Conservation (phyloP, 108 stramenopile species). For the Skeletonema marinoi region DNA sequence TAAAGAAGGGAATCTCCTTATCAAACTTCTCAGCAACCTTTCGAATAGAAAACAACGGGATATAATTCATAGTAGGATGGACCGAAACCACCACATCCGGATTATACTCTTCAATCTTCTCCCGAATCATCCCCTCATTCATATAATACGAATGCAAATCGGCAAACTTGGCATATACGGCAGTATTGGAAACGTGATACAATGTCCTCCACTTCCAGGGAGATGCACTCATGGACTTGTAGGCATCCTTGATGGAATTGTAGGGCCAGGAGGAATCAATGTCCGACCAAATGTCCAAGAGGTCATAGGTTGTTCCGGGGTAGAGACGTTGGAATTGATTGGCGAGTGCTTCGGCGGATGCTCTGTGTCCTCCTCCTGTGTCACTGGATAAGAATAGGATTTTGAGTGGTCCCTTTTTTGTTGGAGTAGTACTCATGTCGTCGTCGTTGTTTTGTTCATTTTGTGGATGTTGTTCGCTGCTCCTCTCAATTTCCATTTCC, state of each 20-base stretch:
- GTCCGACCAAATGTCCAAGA: constrained; percentile 85
- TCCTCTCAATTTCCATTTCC: constrained; percentile 1
- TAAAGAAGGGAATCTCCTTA: constrained; percentile 87
- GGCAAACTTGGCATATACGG: constrained; percentile 49
- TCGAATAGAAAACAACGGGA: constrained; percentile 64
- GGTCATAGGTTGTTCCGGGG: constrained; percentile 87
- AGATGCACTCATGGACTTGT: constrained; percentile 8
- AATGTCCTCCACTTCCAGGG: constrained; percentile 88
- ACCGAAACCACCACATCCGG: constrained; percentile 93
- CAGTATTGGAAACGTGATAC: constrained; percentile 79
- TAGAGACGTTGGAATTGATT: constrained; percentile 84
- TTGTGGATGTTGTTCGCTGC: too few relatives aligned
- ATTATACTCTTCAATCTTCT: constrained; percentile 58
- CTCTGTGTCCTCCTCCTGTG: constrained; percentile 98
- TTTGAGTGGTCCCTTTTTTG: constrained; percentile 54
- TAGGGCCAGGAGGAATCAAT: constrained; percentile 59
- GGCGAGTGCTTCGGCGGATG: constrained; percentile 92
- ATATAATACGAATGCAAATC: constrained; percentile 62
- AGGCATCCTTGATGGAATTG: constrained; percentile 1
- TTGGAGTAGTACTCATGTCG: not conserved
- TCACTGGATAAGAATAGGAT: constrained; percentile 94
- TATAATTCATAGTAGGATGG: constrained; percentile 94
- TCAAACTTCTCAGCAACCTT: constrained; percentile 63
- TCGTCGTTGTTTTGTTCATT: not conserved
- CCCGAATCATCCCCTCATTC: constrained; percentile 63